Conservation (phyloP, 257 asterid species). For the Cruciata laevipes region DNA sequence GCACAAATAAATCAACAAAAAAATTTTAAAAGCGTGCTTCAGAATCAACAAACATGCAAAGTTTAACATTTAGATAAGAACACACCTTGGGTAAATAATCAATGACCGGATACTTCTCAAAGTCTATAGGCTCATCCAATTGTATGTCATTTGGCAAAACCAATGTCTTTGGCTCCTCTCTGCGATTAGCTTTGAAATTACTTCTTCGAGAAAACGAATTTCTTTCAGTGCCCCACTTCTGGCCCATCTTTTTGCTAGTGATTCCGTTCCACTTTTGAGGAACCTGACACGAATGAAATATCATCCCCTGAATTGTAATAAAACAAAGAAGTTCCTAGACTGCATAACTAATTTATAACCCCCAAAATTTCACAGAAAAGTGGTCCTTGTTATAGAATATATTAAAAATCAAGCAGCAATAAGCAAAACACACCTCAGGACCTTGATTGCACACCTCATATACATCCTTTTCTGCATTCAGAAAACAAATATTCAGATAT, state of each 20-base stretch:
- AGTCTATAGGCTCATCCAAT: conserved; percentile 33
- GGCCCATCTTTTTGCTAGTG: conserved; percentile 60
- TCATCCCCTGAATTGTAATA: not conserved
- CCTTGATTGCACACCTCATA: conserved; percentile 39
- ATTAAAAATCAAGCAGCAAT: not conserved
- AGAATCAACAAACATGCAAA: not conserved
- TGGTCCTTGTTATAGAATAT: not conserved
- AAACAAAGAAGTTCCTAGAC: not conserved
- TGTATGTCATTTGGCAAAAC: conserved; percentile 29
- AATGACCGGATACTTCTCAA: conserved; percentile 71
- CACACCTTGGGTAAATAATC: conserved; percentile 59
- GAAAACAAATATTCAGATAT: conserved; percentile 13
- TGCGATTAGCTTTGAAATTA: conserved; percentile 28
- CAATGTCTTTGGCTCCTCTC: conserved; percentile 28
- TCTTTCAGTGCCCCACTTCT: conserved; percentile 35
- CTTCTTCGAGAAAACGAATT: conserved; percentile 36
- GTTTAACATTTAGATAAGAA: conserved; percentile 10
- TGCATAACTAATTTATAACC: not conserved
- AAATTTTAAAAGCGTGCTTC: not conserved
- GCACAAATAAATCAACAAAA: not conserved
- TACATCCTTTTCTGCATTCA: conserved; percentile 47
- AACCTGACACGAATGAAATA: conserved; percentile 33
- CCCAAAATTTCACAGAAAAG: not conserved
- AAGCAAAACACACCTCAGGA: conserved; percentile 38
- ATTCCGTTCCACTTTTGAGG: conserved; percentile 73